These are phyloP conservation scores for Litsea cubeba DNA, from an alignment of 164 flowering plant genomes.

Conservation along the genomic window DNA sequence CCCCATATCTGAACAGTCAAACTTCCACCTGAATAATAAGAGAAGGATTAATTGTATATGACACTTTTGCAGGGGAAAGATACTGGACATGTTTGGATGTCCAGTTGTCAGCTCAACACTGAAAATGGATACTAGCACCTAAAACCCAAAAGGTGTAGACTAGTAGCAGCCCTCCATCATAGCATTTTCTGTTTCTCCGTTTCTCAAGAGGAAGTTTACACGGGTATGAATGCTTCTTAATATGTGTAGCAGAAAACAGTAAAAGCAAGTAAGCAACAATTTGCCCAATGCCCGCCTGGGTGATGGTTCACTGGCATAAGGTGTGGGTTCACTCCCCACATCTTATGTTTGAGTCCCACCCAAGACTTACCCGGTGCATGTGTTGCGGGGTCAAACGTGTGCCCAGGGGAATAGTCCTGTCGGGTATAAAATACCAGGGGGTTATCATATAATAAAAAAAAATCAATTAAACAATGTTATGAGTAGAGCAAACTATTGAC, in stretches of 20 bases:
- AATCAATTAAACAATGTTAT: too few relatives aligned
- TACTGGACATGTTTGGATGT: neutral
- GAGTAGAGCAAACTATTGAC: neutral
- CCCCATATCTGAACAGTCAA: constrained; percentile 66
- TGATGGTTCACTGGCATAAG: too few relatives aligned
- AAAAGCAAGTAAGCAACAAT: neutral
- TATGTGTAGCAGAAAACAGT: neutral
- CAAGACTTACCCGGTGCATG: too few relatives aligned
- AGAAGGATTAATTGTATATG: neutral
- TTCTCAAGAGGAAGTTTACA: neutral
- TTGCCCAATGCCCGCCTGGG: neutral
- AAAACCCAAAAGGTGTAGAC: neutral
- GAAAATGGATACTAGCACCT: too few relatives aligned
- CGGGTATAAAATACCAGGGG: too few relatives aligned
- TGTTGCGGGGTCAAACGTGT: too few relatives aligned
- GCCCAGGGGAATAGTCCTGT: too few relatives aligned
- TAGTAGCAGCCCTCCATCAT: neutral
- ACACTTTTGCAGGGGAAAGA: neutral
- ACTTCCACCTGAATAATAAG: constrained; percentile 54
- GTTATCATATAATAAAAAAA: too few relatives aligned
- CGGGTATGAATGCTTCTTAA: neutral
- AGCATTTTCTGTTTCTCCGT: neutral
- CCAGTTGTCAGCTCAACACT: neutral
- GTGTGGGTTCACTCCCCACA: too few relatives aligned
- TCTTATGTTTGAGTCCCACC: too few relatives aligned